Evolutionary conservation across 495 filamentous ascomycete genomes (phyloP), one percentile per base, ranked within the genome.

Genomic region (Lasiosphaeriaceae sp.): DNA sequence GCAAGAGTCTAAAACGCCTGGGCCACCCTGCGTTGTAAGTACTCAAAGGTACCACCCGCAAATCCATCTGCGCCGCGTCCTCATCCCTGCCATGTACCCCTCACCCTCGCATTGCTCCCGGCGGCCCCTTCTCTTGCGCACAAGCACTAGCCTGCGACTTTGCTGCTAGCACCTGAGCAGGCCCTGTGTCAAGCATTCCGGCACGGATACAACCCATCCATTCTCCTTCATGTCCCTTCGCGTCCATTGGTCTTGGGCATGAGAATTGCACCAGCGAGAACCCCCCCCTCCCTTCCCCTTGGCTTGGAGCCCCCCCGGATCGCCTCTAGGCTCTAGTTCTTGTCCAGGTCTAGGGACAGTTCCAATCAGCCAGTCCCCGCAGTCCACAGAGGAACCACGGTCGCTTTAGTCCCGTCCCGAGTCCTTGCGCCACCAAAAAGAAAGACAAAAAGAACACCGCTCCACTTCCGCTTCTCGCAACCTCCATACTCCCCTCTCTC

Each of bases 361-460:
- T 23, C 65, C 65, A 68, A 68, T 66, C 63, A 64, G 54, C 47
- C 62, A 52, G 50, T 31, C 51, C 60, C 54, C 43, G 21, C 50
- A 62, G 48, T n/a, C n/a, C 5, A 41, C 37, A 41, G 12, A 41
- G 14, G 11, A 35, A 59, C 57, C 56, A 57, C 59, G 47, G 55
- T 55, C 31, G 50, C 51, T 63, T 12, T 16, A 43, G 39, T 43
- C 61, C 55, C 56, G 49, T 52, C 58, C 65, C 62, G 53, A 64
- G 58, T 61, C 61, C 56, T 69, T 67, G 66, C 68, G 66, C 68
- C 68, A 69, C 68, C 53, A 23, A 43, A 31, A 35, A 17, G 20
- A 56, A 55, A 54, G 55, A 62, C 55, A 64, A 67, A 62, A 66
- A 65, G 59, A 62, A 55, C 52, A 26, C 57, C 60, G 55, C 55